phyloP scores from a whole-genome alignment of 306 rosid genomes.

The Corylus americana region DNA sequence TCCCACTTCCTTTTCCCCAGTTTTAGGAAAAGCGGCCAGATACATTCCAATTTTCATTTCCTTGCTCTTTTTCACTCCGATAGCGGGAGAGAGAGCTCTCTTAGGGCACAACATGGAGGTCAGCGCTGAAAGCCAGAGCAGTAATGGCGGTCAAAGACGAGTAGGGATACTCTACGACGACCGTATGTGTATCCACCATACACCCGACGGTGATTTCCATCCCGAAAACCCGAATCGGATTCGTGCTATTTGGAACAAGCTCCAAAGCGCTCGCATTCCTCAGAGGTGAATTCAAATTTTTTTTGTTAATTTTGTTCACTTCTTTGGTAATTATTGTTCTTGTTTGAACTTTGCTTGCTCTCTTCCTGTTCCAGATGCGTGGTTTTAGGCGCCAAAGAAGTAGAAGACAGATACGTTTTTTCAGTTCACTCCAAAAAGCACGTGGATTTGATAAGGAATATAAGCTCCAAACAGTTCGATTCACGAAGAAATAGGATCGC shows the following conservation, averaged over 20 bases:
- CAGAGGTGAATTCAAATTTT: constrained; percentile 43
- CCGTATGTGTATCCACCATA: constrained; percentile 72
- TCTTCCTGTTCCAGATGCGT: constrained; percentile 64
- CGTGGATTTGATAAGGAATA: constrained; percentile 61
- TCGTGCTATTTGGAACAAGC: constrained; percentile 71
- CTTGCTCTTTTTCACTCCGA: not conserved
- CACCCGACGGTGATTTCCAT: constrained; percentile 52
- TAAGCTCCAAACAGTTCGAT: constrained; percentile 56
- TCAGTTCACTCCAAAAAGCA: constrained; percentile 67
- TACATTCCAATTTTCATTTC: not conserved
- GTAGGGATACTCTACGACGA: constrained; percentile 81
- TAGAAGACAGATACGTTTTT: constrained; percentile 56
- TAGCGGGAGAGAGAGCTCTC: not conserved
- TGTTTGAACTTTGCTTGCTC: not conserved
- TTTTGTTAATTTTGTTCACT: not conserved
- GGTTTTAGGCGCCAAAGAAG: constrained; percentile 71
- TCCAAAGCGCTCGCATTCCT: constrained; percentile 50
- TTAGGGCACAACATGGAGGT: constrained; percentile 17
- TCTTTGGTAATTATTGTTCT: not conserved
- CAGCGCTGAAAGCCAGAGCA: not conserved
- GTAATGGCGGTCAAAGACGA: constrained; percentile 32
- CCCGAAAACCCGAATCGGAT: constrained; percentile 81
- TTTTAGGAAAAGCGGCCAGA: no score
- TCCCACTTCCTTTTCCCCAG: not conserved
- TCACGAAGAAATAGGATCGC: constrained; percentile 53